These are phyloP conservation scores for Parascedosporium putredinis DNA, from an alignment of 2,329 filamentous ascomycete species.

Conservation along the genomic window DNA sequence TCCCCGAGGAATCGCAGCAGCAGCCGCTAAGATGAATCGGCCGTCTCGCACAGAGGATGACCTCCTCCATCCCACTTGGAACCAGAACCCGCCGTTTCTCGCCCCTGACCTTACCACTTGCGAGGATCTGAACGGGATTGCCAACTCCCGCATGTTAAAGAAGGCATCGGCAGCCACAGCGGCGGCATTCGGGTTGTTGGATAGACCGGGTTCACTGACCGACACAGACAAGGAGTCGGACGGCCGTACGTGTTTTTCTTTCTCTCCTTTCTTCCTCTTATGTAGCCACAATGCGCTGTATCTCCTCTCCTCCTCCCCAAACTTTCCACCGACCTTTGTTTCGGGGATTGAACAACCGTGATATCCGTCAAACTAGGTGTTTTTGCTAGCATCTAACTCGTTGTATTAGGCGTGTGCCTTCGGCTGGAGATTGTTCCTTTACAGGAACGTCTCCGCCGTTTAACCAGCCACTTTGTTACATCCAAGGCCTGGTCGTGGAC, in stretches of 20 bases:
- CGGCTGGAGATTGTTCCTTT: slow-evolving; percentile 8
- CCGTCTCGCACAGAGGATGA: slow-evolving; percentile 43
- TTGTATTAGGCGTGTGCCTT: not conserved
- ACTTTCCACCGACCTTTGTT: too few relatives aligned
- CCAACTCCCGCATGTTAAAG: slow-evolving; percentile 33
- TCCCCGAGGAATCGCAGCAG: too few relatives aligned
- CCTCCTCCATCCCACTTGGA: slow-evolving; percentile 37
- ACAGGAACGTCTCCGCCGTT: slow-evolving; percentile 19
- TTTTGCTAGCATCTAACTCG: too few relatives aligned
- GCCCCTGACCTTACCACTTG: slow-evolving; percentile 39
- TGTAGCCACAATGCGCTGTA: too few relatives aligned
- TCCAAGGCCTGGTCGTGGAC: slow-evolving; percentile 28
- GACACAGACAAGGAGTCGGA: not conserved
- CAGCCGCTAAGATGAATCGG: slow-evolving; percentile 35
- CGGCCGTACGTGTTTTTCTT: slow-evolving; percentile 1
- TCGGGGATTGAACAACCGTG: too few relatives aligned
- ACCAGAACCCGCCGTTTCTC: slow-evolving; percentile 41
- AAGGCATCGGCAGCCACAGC: not conserved
- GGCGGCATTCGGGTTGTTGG: slow-evolving; percentile 2
- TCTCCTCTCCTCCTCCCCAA: not conserved
- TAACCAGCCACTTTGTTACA: slow-evolving; percentile 16
- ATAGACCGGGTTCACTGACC: not conserved
- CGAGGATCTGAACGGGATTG: slow-evolving; percentile 44
- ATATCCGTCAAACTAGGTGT: too few relatives aligned
- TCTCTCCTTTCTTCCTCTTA: not conserved